Percentiles rank a stretch among this genome's conserved stretches.
phyloP scores from a whole-genome alignment of 495 filamentous ascomycete genomes.

The Penicillium atrosanguineum region DNA sequence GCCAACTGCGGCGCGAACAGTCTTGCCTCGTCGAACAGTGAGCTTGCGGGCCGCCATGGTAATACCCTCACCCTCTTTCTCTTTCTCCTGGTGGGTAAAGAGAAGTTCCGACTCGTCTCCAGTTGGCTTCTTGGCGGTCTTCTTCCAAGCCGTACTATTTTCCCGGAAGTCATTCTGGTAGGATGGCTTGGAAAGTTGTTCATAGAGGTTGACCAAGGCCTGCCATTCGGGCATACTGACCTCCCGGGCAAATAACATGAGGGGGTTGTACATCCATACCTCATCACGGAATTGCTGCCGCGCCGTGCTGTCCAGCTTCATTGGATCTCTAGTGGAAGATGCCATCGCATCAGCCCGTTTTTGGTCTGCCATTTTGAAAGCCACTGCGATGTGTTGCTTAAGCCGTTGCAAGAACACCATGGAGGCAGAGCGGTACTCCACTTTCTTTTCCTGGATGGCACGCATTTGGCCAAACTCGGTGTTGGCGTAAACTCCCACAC shows the following conservation, averaged over 20 bases:
- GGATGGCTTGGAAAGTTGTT: slow-evolving; percentile 66
- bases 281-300: slow-evolving; percentile 52
- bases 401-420: slow-evolving; percentile 70
- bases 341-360: slow-evolving; percentile 57
- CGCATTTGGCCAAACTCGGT: slow-evolving; percentile 88
- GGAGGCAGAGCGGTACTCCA: slow-evolving; percentile 74
- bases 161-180: slow-evolving; percentile 83
- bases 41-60: slow-evolving; percentile 81
- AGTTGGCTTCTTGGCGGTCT: slow-evolving; percentile 69
- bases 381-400: slow-evolving; percentile 73
- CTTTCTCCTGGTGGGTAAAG: slow-evolving; percentile 83
- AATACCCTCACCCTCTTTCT: slow-evolving; percentile 65
- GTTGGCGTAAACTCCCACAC: slow-evolving; percentile 62
- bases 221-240: slow-evolving; percentile 80
- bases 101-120: slow-evolving; percentile 85
- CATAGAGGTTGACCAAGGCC: slow-evolving; percentile 72
- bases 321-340: slow-evolving; percentile 39
- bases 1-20: slow-evolving; percentile 68
- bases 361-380: slow-evolving; percentile 72
- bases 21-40: slow-evolving; percentile 89
- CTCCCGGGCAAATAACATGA: slow-evolving; percentile 83
- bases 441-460: slow-evolving; percentile 89
- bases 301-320: slow-evolving; percentile 49
- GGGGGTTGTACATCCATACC: slow-evolving; percentile 80
- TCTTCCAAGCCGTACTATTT: slow-evolving; percentile 78